Percentiles rank a stretch among this genome's conserved stretches.
These are phyloP conservation scores for Saccharomycopsis phalli DNA, from an alignment of 1,139 yeast genomes.

Conservation along the genomic window DNA sequence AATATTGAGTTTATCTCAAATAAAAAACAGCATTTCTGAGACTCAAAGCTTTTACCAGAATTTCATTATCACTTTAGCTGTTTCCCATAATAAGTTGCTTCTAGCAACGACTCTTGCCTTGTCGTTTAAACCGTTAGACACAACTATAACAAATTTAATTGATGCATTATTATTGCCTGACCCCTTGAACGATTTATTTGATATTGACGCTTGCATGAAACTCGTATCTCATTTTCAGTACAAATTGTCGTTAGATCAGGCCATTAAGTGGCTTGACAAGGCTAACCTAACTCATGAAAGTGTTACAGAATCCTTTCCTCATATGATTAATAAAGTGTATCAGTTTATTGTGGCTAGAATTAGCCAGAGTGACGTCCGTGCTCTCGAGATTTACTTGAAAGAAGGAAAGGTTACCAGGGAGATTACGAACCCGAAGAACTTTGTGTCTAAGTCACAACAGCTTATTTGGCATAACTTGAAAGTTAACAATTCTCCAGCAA, in stretches of 20 bases:
- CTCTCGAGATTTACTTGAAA: not conserved
- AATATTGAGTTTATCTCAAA: no score
- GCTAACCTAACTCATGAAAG: conserved; percentile 2
- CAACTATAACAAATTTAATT: conserved; percentile 3
- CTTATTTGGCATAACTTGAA: conserved; percentile 8
- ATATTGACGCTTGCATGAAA: conserved; percentile 15
- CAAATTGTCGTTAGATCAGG: conserved; percentile 5
- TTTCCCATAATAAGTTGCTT: not conserved
- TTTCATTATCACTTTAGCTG: not conserved
- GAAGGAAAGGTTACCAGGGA: not conserved
- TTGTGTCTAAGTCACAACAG: not conserved
- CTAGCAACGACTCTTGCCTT: conserved; percentile 4
- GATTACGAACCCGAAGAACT: not conserved
- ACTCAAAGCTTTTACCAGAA: not conserved
- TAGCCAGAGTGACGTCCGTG: not conserved
- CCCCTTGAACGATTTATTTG: conserved; percentile 8
- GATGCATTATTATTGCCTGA: conserved; percentile 8
- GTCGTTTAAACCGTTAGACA: not conserved
- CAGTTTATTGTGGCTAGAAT: not conserved
- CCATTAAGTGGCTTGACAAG: conserved; percentile 8
- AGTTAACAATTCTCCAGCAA: conserved; percentile 11
- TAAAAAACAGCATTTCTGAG: not conserved
- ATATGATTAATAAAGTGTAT: conserved; percentile 1
- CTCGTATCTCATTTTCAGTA: not conserved
- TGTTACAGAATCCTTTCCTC: not conserved